Evolutionary conservation across 495 filamentous ascomycete genomes (phyloP).

Genomic region (Bathelium albidoporum): DNA sequence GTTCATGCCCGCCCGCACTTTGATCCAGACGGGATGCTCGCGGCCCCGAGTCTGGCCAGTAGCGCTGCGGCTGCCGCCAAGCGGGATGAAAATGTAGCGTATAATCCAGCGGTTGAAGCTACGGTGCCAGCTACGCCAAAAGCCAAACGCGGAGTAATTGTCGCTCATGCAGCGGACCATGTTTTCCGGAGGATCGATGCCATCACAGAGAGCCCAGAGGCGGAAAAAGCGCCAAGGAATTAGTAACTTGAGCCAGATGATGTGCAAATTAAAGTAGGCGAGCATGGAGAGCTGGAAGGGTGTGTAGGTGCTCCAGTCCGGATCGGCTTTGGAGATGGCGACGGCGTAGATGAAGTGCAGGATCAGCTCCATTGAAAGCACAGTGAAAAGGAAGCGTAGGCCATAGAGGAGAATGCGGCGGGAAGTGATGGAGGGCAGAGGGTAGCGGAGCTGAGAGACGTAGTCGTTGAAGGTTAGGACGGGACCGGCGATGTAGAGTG

Average conservation of each 20-base stretch:
- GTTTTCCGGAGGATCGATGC: constrained; percentile 93
- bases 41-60: constrained; percentile 26
- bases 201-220: constrained; percentile 81
- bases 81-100: constrained; percentile 86
- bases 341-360: constrained; percentile 91
- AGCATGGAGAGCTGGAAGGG: constrained; percentile 83
- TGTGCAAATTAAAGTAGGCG: constrained; percentile 91
- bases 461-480: constrained; percentile 98
- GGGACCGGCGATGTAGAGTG: constrained; percentile 84
- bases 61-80: constrained; percentile 55
- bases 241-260: constrained; percentile 96
- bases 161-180: constrained; percentile 95
- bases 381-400: constrained; percentile 66
- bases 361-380: constrained; percentile 88
- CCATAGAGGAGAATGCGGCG: constrained; percentile 65
- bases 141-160: constrained; percentile 84
- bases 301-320: constrained; percentile 74
- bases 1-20: constrained; percentile 49
- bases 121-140: constrained; percentile 95
- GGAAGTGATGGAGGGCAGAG: constrained; percentile 52
- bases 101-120: constrained; percentile 90
- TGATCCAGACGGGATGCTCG: constrained; percentile 27
- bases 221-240: constrained; percentile 97
- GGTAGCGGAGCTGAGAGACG: constrained; percentile 73
- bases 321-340: constrained; percentile 75